These are phyloP conservation scores for Usnea hakonensis DNA, from an alignment of 495 filamentous ascomycete genomes.

Conservation along the genomic window DNA sequence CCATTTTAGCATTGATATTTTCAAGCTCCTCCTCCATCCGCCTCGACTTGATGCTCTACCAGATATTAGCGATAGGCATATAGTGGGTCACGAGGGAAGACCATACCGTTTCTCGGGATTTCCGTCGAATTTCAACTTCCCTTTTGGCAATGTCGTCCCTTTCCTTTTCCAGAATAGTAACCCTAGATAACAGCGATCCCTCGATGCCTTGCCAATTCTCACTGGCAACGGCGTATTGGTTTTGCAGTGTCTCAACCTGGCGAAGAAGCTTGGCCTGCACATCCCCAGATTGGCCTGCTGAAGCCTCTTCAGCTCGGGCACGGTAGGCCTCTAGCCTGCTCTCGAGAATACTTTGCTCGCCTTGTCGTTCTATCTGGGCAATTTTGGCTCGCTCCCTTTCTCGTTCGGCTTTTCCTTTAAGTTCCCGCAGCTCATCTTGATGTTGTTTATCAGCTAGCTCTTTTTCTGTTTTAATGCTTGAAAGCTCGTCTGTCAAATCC, in stretches of 20 bases:
- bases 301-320: slow-evolving; percentile 79
- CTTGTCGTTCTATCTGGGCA: slow-evolving; percentile 70
- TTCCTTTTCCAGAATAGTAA: slow-evolving; percentile 76
- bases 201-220: slow-evolving; percentile 98
- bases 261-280: slow-evolving; percentile 83
- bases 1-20: slow-evolving; percentile 53
- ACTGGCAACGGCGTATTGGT: slow-evolving; percentile 86
- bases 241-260: slow-evolving; percentile 92
- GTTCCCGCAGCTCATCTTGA: slow-evolving; percentile 58
- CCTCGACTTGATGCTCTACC: slow-evolving; percentile 64
- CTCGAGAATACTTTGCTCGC: slow-evolving; percentile 74
- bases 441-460: slow-evolving; percentile 61
- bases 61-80: slow-evolving; percentile 17
- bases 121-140: slow-evolving; percentile 77
- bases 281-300: slow-evolving; percentile 71
- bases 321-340: slow-evolving; percentile 85
- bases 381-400: slow-evolving; percentile 64
- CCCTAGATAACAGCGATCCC: slow-evolving; percentile 63
- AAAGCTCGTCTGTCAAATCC: slow-evolving; percentile 67
- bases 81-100: neutral
- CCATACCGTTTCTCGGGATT: slow-evolving; percentile 75
- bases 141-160: slow-evolving; percentile 75
- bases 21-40: slow-evolving; percentile 79
- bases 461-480: slow-evolving; percentile 67
- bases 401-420: slow-evolving; percentile 64